phyloP scores from a whole-genome alignment of 1,284 basidiomycete species.

The Exobasidium rhododendri region DNA sequence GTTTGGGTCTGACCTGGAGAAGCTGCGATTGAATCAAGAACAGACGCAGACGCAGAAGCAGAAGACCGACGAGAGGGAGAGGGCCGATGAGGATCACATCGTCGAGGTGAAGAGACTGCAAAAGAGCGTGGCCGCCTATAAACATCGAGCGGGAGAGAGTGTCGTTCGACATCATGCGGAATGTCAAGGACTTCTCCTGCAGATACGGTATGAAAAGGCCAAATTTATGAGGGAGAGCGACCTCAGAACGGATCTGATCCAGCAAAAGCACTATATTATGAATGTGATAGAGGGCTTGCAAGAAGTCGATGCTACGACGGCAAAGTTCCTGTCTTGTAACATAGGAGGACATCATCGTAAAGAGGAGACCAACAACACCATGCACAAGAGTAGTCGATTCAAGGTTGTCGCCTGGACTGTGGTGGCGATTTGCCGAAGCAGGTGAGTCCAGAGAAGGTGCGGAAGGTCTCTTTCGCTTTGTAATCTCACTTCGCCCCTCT shows the following conservation, averaged over 20 bases:
- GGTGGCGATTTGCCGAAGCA: not conserved
- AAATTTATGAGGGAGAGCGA: slow-evolving; percentile 81
- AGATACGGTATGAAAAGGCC: slow-evolving; percentile 87
- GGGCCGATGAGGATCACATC: slow-evolving; percentile 15
- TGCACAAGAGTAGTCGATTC: too few relatives aligned
- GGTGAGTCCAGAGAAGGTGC: not conserved
- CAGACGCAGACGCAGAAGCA: slow-evolving; percentile 13
- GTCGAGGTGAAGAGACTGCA: slow-evolving; percentile 14
- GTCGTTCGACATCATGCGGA: slow-evolving; percentile 66
- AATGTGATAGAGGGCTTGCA: slow-evolving; percentile 16
- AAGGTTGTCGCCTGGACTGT: not conserved
- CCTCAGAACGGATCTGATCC: slow-evolving; percentile 72
- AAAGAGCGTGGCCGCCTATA: slow-evolving; percentile 15
- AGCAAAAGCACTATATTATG: slow-evolving; percentile 67
- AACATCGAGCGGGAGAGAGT: slow-evolving; percentile 23
- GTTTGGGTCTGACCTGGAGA: slow-evolving; percentile 33
- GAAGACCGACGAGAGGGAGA: slow-evolving; percentile 15
- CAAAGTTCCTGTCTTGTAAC: slow-evolving; percentile 11
- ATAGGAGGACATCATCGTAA: not conserved
- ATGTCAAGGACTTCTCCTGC: slow-evolving; percentile 79
- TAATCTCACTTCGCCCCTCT: too few relatives aligned
- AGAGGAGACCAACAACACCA: not conserved
- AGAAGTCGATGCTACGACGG: slow-evolving; percentile 12
- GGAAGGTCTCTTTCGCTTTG: not conserved
- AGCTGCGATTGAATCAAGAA: slow-evolving; percentile 26